Evolutionary conservation across 139 green algal species (phyloP).

Genomic region (Trebouxia sp.): DNA sequence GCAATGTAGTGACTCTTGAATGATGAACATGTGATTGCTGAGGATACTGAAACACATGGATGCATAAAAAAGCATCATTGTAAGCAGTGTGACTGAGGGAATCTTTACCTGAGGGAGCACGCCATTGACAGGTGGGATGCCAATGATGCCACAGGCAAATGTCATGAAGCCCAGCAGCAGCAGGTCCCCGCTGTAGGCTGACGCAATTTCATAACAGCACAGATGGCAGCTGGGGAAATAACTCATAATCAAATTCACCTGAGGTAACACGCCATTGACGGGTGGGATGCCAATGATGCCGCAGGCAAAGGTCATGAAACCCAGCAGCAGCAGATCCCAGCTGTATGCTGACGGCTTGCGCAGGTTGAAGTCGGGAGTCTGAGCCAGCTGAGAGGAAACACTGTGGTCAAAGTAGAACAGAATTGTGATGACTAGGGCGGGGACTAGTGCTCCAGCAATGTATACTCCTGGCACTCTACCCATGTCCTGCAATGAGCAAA

Average conservation of each 20-base stretch:
- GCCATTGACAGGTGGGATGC: conserved; percentile 84
- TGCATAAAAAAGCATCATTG: background rate
- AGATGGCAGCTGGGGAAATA: too few relatives aligned
- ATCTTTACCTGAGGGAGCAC: conserved; percentile 80
- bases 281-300: conserved; percentile 84
- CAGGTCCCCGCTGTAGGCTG: conserved; percentile 83
- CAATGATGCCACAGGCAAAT: conserved; percentile 68
- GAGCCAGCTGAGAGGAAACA: conserved; percentile 74
- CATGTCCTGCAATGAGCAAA: conserved; percentile 47
- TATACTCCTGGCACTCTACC: conserved; percentile 51
- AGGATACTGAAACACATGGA: background rate
- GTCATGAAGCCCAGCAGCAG: conserved; percentile 46
- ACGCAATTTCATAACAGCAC: too few relatives aligned
- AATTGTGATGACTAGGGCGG: conserved; percentile 77
- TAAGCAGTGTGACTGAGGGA: too few relatives aligned
- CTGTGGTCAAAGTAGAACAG: conserved; percentile 95
- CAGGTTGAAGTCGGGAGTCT: conserved; percentile 64
- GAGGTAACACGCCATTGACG: conserved; percentile 88
- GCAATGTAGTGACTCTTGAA: background rate
- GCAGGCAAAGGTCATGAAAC: conserved; percentile 61
- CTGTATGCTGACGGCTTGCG: conserved; percentile 68
- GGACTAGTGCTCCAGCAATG: conserved; percentile 77
- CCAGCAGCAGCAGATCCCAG: conserved; percentile 84
- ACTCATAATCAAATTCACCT: conserved; percentile 34
- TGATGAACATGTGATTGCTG: background rate